These are phyloP conservation scores for Podila minutissima DNA, from an alignment of 192 early-diverging fungal genomes.

Conservation along the genomic window DNA sequence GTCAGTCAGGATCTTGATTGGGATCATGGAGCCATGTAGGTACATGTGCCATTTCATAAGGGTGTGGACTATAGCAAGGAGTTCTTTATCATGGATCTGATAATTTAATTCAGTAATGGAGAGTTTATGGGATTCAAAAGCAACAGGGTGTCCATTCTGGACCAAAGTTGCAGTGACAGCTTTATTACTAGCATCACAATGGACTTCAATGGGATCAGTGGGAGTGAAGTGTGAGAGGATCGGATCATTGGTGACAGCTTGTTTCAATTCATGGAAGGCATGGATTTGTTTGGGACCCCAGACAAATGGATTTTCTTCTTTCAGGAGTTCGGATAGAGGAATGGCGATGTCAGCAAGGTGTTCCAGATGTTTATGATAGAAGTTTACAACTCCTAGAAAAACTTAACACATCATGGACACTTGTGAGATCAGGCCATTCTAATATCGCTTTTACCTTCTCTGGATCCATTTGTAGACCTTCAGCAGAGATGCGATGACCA, in stretches of 20 bases:
- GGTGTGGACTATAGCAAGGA: neutral
- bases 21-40: neutral
- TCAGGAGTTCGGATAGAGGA: slow-evolving; percentile 21
- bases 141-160: slow-evolving; percentile 35
- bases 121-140: slow-evolving; percentile 2
- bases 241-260: neutral
- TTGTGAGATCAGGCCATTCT: slow-evolving; percentile 11
- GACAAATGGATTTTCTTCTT: slow-evolving; percentile 28
- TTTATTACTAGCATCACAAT: slow-evolving; percentile 4
- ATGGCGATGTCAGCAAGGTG: slow-evolving; percentile 19
- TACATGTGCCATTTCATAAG: neutral
- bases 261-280: slow-evolving; percentile 13
- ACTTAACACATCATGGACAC: slow-evolving; percentile 6
- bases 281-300: slow-evolving; percentile 12
- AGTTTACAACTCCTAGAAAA: slow-evolving; percentile 54
- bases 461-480: slow-evolving; percentile 4
- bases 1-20: slow-evolving; percentile 15
- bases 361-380: slow-evolving; percentile 33
- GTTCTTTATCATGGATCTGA: too few species aligned
- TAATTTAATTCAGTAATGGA: neutral
- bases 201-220: neutral
- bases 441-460: slow-evolving; percentile 14
- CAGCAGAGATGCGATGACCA: slow-evolving; percentile 5
- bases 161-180: slow-evolving; percentile 1
- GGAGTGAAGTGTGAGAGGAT: slow-evolving; percentile 11